Conservation (phyloP, 2,329 filamentous ascomycete genomes). For the Escovopsis sp. region DNA sequence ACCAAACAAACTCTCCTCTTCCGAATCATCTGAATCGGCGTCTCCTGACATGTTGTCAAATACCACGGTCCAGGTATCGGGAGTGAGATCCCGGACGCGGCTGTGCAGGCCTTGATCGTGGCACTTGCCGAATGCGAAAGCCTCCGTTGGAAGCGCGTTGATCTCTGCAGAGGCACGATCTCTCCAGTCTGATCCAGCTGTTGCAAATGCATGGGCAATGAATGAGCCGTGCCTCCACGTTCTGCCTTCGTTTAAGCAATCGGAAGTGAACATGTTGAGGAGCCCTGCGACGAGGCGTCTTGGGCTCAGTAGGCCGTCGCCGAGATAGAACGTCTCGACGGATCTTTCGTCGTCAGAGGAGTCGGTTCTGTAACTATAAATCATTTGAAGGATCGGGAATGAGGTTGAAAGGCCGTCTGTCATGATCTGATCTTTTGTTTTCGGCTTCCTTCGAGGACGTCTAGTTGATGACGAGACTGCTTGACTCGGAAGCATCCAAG, state of each 20-base stretch:
- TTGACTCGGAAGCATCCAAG: no score
- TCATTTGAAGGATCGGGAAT: conserved; percentile 2
- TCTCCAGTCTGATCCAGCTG: background rate
- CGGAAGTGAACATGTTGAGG: background rate
- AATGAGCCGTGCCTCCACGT: background rate
- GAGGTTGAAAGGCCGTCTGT: background rate
- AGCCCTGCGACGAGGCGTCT: background rate
- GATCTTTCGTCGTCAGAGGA: no score
- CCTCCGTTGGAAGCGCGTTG: background rate
- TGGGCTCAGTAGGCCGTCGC: background rate
- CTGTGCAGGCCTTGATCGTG: background rate
- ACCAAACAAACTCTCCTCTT: no score
- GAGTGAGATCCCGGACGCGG: background rate
- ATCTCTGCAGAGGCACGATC: background rate
- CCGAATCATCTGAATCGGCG: no score
- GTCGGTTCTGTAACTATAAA: background rate
- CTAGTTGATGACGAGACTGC: no score
- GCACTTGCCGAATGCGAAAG: background rate
- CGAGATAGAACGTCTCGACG: background rate
- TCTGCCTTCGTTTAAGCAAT: no score
- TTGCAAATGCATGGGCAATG: background rate
- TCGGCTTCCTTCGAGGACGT: background rate
- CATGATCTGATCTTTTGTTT: background rate
- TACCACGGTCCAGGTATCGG: conserved; percentile 1
- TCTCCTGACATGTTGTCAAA: background rate